Base-by-base conservation (phyloP, 331 rosid species). In the Dryas integrifolia region DNA sequence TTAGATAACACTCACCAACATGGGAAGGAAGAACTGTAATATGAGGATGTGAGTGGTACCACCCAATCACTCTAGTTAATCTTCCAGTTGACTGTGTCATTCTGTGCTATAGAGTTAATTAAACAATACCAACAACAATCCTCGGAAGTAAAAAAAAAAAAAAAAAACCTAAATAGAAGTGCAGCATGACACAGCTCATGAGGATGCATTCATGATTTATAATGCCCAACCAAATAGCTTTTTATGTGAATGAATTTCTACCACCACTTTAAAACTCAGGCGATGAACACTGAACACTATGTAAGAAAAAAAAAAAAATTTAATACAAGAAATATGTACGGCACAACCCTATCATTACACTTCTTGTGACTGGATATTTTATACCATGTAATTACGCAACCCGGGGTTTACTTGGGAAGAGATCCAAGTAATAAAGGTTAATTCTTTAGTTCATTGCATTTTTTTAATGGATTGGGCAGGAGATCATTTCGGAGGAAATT, bases 21-120 rank as follows among this genome's bases (percentile, higher is more conserved):
- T 95, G 99, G 10, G 99, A 95, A 74, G 99, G 99, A 72, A 92
- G 93, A 77, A 95, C 99, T 18, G 99, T 95, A 62, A 95, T 95
- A 83, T 92, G 99, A 70, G 99, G 99, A 79, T 95, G 99, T 14
- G 99, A 95, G 77, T 95, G 99, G 85, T 95, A 95, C 99, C 99
- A 95, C 58, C 99, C 99, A 69, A 95, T 95, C 63, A 95, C 99
- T 73, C 99, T 86, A 3, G 99, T 95, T 26, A 92, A 90, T 79
- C 88, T 88, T 67, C 99, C 98, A 1, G 92, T 74, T 47, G 71
- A 70, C 5, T 48, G 5, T 57, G 92, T 90, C 97, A 95, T 92
- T 82, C 88, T 86, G 88, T 92, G 86, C 67, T 76, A 77, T 68
- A 38, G 78, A 76, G 92, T 89, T 85, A 92, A 89, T 72, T 74